Conservation (phyloP, 1,284 basidiomycete species). For the Inonotus hispidus region DNA sequence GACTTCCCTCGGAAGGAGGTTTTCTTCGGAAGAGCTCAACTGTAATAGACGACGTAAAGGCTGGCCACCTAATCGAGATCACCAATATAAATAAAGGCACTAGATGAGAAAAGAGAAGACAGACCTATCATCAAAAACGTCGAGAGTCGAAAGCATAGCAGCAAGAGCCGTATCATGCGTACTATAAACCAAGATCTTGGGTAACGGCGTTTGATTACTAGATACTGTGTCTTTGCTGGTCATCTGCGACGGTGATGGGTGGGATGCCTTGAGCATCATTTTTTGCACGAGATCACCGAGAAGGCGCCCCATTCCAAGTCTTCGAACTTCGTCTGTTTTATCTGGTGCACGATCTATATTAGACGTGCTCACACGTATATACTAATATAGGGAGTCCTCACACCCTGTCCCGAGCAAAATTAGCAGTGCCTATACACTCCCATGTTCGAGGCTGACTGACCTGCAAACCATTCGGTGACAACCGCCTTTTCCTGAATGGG, state of each 20-base stretch:
- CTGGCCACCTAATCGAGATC: conserved; percentile 53
- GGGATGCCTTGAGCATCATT: conserved; percentile 51
- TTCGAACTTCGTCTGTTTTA: conserved; percentile 68
- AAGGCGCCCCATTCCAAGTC: conserved; percentile 72
- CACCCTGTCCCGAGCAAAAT: conserved; percentile 30
- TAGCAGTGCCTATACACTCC: neutral
- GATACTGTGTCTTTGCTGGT: neutral
- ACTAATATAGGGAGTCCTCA: conserved; percentile 25
- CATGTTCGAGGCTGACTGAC: conserved; percentile 26
- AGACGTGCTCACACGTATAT: neutral
- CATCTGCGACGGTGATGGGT: conserved; percentile 41
- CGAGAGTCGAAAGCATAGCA: conserved; percentile 61
- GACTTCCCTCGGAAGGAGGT: conserved; percentile 12
- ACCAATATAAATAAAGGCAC: neutral
- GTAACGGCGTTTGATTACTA: neutral
- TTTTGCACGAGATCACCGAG: conserved; percentile 57
- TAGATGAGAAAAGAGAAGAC: conserved; percentile 20
- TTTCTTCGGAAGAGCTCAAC: conserved; percentile 64
- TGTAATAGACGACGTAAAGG: conserved; percentile 66
- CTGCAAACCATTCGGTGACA: conserved; percentile 75
- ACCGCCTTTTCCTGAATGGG: conserved; percentile 60
- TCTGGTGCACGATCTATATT: conserved; percentile 35
- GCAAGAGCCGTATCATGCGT: conserved; percentile 79
- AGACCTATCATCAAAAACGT: conserved; percentile 71
- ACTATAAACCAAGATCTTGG: conserved; percentile 56